Evolutionary conservation across 225 moss, liverwort and hornwort genomes (phyloP).

Genomic region (Climacium dendroides): DNA sequence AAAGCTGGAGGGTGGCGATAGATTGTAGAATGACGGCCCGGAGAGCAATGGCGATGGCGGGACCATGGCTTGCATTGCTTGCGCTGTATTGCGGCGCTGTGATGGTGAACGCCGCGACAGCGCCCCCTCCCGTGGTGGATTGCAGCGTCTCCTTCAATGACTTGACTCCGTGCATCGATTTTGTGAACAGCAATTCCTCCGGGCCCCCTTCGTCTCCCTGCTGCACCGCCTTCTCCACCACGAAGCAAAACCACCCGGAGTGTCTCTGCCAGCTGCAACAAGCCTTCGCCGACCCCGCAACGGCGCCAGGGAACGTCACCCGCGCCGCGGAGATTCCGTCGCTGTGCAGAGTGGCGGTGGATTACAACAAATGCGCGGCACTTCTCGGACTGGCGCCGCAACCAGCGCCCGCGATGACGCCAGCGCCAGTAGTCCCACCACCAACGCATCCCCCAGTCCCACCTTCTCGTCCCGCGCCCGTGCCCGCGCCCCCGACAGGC

Average conservation of each 20-base stretch:
- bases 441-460: background rate
- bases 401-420: background rate
- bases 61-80: background rate
- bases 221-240: conserved; percentile 19
- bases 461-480: background rate
- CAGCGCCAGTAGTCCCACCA: background rate
- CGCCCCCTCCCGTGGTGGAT: background rate
- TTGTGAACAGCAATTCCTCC: conserved; percentile 28
- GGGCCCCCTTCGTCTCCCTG: conserved; percentile 6
- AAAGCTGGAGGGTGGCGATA: background rate
- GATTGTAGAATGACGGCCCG: background rate
- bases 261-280: conserved; percentile 34
- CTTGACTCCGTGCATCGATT: conserved; percentile 30
- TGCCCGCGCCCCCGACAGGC: background rate
- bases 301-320: conserved; percentile 22
- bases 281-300: background rate
- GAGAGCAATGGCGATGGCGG: background rate
- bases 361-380: conserved; percentile 10
- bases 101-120: background rate
- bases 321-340: conserved; percentile 9
- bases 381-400: conserved; percentile 15
- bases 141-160: conserved; percentile 19
- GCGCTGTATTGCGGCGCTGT: background rate
- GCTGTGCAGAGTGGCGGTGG: conserved; percentile 20
- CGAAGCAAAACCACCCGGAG: conserved; percentile 10